A percentile compares a stretch with the other conserved stretches of the same genome.
phyloP scores from a whole-genome alignment of 805 yeast species.

The Nakazawaea pomicola region DNA sequence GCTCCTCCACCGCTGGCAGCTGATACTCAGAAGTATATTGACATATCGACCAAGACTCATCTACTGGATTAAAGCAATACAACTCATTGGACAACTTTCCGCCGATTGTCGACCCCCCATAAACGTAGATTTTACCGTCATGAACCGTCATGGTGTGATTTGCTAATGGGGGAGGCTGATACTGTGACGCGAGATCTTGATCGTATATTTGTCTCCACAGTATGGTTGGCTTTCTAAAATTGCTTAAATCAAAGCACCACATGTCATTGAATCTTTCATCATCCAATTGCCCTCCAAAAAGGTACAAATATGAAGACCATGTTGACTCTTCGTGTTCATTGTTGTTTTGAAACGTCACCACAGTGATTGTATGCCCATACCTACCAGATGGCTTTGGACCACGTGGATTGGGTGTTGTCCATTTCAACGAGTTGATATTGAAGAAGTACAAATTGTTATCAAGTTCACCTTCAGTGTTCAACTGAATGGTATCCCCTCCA shows the following conservation, averaged over 20 bases:
- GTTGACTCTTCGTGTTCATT: conserved; percentile 25
- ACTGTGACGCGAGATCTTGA: conserved; percentile 26
- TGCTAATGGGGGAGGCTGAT: conserved; percentile 74
- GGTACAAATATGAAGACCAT: conserved; percentile 52
- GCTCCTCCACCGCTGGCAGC: conserved; percentile 90
- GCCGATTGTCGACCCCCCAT: conserved; percentile 85
- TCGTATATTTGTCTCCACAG: conserved; percentile 76
- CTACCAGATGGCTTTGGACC: conserved; percentile 86
- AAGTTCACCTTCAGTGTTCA: conserved; percentile 67
- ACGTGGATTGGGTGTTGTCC: conserved; percentile 73
- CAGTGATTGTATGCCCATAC: conserved; percentile 88
- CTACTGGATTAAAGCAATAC: conserved; percentile 71
- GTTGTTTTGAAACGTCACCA: conserved; percentile 56
- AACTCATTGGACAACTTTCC: conserved; percentile 67
- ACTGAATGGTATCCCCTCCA: conserved; percentile 92
- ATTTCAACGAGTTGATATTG: conserved; percentile 68
- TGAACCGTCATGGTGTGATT: conserved; percentile 86
- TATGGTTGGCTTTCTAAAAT: conserved; percentile 78
- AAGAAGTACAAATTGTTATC: conserved; percentile 89
- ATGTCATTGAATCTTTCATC: conserved; percentile 80
- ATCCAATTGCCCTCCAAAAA: conserved; percentile 92
- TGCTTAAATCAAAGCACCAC: conserved; percentile 79
- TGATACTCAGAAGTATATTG: conserved; percentile 54
- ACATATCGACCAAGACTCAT: conserved; percentile 65
- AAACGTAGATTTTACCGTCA: conserved; percentile 74